Evolutionary conservation across 2,329 filamentous ascomycete genomes (phyloP), one percentile per base, ranked within the genome.

Genomic region (Orbilia brochopaga): DNA sequence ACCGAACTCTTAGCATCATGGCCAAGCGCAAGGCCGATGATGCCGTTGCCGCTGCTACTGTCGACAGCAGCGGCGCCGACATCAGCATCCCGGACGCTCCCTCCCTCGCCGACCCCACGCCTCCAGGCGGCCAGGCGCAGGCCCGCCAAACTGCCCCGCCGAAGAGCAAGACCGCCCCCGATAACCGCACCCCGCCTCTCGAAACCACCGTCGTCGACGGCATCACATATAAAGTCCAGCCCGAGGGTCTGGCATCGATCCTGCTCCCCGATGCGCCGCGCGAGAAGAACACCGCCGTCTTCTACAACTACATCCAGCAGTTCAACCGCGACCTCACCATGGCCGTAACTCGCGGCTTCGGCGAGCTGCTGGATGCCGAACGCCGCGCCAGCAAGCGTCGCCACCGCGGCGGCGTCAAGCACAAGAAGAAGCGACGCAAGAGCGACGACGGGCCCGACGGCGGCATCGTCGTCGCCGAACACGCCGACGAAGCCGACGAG

Each of bases 261-360:
- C 35, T 72, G 0, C 30, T 72, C 3, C 67, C 67, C 0, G 50
- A 40, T 1, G 7, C 32, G 0, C 30, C 46, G 21, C 48, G 50
- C 8, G 50, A 21, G 24, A 51, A 60, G 5, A 63, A 24, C 1
- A 55, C 35, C 1, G 89, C 93, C 76, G 95, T 99, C 63, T 99
- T 99, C 78, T 99, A 99, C 84, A 99, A 99, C 77, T 93, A 94
- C 0, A 97, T 99, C 61, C 94, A 99, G 79, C 94, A 99, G 79
- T 99, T 97, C 83, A 99, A 99, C 80, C 89, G 95, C 52, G 94
- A 99, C 78, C 81, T 99, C 75, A 97, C 91, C 72, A 91, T 97
- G 24, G 84, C 99, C 13, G 91, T 91, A 0, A 96, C 99, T 79
- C 91, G 90, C 77, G 90, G 90, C 0, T 96, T 93, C 79, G 91